phyloP scores from a whole-genome alignment of 139 green algal genomes.

The Micractinium conductrix region DNA sequence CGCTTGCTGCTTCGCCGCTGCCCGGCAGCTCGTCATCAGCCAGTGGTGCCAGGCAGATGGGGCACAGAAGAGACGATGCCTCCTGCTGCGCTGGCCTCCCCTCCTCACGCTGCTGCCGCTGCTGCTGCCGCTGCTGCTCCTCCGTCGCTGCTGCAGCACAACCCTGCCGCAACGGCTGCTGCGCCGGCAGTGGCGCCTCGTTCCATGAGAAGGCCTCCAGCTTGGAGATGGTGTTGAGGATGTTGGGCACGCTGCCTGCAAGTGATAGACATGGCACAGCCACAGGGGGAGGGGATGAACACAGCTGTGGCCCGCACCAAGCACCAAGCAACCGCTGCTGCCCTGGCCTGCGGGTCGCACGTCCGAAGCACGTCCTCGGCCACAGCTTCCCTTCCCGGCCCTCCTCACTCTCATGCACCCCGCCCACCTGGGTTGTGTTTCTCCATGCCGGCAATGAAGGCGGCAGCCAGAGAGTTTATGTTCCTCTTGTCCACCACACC shows the following conservation, averaged over 20 bases:
- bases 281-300: not conserved
- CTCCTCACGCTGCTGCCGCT: not conserved
- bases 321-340: not conserved
- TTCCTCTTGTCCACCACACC: not conserved
- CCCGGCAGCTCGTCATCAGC: conserved; percentile 36
- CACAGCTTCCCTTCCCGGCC: too few species aligned
- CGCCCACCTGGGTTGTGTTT: conserved; percentile 29
- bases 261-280: not conserved
- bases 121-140: conserved; percentile 10
- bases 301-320: not conserved
- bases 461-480: conserved; percentile 38
- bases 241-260: conserved; percentile 38
- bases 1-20: not conserved
- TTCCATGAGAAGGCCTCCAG: conserved; percentile 36
- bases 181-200: not conserved
- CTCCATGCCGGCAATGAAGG: conserved; percentile 32
- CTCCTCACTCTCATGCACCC: not conserved
- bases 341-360: not conserved
- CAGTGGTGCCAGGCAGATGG: conserved; percentile 33
- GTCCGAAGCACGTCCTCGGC: not conserved
- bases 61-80: conserved; percentile 14
- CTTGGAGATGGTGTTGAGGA: conserved; percentile 37
- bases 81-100: not conserved
- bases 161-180: not conserved
- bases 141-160: not conserved